These are phyloP conservation scores for Chlamydomonas applanata DNA, from an alignment of 139 green algal genomes.

Conservation along the genomic window DNA sequence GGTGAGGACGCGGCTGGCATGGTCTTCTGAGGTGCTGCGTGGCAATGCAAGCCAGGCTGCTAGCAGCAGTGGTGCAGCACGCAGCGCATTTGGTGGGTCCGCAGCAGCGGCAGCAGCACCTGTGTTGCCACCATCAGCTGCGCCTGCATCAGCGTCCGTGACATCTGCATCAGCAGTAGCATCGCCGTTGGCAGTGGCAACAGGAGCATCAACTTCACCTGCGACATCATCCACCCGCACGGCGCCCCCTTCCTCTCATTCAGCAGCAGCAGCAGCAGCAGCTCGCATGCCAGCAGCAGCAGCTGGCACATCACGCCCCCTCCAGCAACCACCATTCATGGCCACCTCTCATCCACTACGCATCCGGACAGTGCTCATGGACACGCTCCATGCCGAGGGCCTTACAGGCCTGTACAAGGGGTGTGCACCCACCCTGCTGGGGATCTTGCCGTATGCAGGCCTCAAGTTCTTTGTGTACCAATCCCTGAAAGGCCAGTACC, in stretches of 20 bases:
- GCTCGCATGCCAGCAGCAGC: neutral
- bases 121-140: no score
- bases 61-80: slow-evolving; percentile 16
- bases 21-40: slow-evolving; percentile 13
- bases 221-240: no score
- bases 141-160: no score
- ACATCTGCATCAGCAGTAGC: no score
- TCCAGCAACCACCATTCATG: neutral
- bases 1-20: slow-evolving; percentile 82
- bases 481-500: slow-evolving; percentile 70
- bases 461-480: slow-evolving; percentile 91
- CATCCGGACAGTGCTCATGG: slow-evolving; percentile 43
- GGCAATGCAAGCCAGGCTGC: no score
- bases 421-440: slow-evolving; percentile 76
- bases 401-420: slow-evolving; percentile 70
- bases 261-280: slow-evolving; percentile 11
- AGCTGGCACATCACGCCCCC: neutral
- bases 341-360: neutral
- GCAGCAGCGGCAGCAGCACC: slow-evolving; percentile 3
- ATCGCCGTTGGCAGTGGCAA: no score
- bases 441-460: slow-evolving; percentile 93
- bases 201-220: no score
- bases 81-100: no score
- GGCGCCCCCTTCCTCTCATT: no score
- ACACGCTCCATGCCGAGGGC: slow-evolving; percentile 58